These are phyloP conservation scores for Phaeosphaeriaceae sp. DNA, from an alignment of 2,329 filamentous ascomycete genomes.

Conservation along the genomic window DNA sequence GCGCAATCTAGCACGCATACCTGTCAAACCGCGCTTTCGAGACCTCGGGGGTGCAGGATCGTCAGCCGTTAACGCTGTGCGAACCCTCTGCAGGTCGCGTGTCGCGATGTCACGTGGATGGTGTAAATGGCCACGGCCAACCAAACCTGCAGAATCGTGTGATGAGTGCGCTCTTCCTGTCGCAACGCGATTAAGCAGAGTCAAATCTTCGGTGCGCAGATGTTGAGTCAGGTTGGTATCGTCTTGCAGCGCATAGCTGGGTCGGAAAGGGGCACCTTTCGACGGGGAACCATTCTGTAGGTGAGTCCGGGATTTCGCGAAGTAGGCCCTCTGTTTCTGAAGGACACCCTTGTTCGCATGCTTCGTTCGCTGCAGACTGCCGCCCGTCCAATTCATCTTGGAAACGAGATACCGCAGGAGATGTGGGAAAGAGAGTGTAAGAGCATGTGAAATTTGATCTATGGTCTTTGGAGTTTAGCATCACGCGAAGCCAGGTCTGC, in stretches of 20 bases:
- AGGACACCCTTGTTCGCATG: slow-evolving; percentile 45
- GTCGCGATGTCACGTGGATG: not conserved
- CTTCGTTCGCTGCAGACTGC: slow-evolving; percentile 50
- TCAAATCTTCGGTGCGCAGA: slow-evolving; percentile 7
- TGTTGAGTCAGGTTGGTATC: slow-evolving; percentile 13
- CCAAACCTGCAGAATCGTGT: not conserved
- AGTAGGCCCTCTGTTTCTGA: slow-evolving; percentile 56
- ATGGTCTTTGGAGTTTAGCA: not conserved
- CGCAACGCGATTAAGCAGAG: slow-evolving; percentile 18
- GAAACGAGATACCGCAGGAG: not conserved
- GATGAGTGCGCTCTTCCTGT: slow-evolving; percentile 4
- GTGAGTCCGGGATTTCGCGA: slow-evolving; percentile 50
- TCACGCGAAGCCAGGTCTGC: slow-evolving; percentile 1
- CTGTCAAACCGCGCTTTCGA: not conserved
- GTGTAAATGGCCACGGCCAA: not conserved
- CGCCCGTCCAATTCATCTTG: slow-evolving; percentile 61
- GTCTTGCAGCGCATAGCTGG: slow-evolving; percentile 28
- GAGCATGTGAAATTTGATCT: not conserved
- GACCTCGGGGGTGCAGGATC: not conserved
- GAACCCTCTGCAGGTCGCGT: not conserved
- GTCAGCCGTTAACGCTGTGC: not conserved
- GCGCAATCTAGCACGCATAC: slow-evolving; percentile 1
- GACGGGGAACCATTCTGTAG: slow-evolving; percentile 30
- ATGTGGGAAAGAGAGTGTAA: not conserved
- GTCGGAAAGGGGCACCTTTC: slow-evolving; percentile 28